Evolutionary conservation across 371 early-diverging fungal genomes (phyloP), one percentile per base, ranked within the genome.

Genomic region (Basidiobolus heterosporus): DNA sequence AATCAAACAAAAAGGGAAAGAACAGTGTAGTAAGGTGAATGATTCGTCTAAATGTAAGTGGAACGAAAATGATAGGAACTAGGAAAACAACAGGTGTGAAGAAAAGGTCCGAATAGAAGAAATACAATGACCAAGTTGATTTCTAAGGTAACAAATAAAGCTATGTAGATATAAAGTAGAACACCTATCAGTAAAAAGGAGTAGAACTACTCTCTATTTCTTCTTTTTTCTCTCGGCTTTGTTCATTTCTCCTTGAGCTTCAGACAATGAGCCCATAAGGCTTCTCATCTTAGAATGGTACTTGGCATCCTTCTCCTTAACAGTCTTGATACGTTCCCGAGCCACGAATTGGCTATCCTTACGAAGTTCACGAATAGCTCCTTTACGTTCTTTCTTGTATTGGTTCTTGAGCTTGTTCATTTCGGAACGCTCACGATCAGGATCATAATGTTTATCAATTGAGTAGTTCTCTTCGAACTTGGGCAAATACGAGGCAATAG

Each of bases 261-360:
- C 69, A 49, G 80, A 82, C 47, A 87, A 58, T 22, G 75, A 65
- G 1, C 83, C 81, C 79, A 84, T 80, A 40, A 91, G 82, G 47
- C 70, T 69, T 62, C 83, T 79, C 66, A 95, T 85, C 77, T 80
- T 87, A 54, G 79, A 74, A 50, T 81, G 76, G 59, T 97, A 95
- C 30, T 61, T 72, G 4, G 44, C 63, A 60, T 92, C 95, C 74
- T 80, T 80, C 50, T 78, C 78, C 55, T 78, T 78, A 46, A 67
- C 71, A 48, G 71, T 72, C 53, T 65, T 63, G 16, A 82, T 60
- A 50, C 75, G 69, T 62, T 84, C 78, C 30, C 77, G 61, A 15
- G 88, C 84, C 38, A 95, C 56, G 52, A 92, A 97, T 59, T 72
- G 72, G 30, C 80, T 78, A 62, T 97, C 98, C 63, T 91, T 87